Evolutionary conservation across 192 early-diverging fungal species (phyloP).

Genomic region (Haplosporangium gracile): DNA sequence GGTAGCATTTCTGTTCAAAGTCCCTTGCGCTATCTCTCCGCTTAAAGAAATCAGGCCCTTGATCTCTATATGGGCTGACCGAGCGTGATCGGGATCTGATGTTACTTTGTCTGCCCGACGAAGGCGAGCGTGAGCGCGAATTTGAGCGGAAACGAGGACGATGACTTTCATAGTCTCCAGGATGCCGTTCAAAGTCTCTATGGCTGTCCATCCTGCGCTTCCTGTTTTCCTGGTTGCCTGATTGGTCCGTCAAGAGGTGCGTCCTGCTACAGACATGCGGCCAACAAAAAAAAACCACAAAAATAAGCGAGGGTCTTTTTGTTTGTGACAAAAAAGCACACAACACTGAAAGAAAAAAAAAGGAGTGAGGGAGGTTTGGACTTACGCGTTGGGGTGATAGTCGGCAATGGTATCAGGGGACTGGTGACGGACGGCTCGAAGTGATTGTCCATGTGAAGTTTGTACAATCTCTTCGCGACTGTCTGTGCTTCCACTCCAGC

Average conservation of each 20-base stretch:
- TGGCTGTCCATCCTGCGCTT: constrained; percentile 32
- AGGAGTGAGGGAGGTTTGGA: not conserved
- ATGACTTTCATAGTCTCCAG: constrained; percentile 24
- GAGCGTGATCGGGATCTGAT: constrained; percentile 8
- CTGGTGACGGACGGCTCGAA: constrained; percentile 23
- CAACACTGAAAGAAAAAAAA: not conserved
- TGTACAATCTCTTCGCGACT: constrained; percentile 21
- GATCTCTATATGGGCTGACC: not conserved
- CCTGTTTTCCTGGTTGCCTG: constrained; percentile 27
- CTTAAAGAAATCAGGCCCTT: not conserved
- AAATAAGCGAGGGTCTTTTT: not conserved
- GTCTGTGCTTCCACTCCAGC: constrained; percentile 30
- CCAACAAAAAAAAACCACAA: not conserved
- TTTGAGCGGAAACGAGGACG: constrained; percentile 13
- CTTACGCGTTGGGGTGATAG: not conserved
- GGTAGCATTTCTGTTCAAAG: not conserved
- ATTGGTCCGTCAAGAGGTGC: not conserved
- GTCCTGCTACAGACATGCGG: not conserved
- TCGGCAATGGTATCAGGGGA: constrained; percentile 24
- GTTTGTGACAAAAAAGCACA: too few species aligned
- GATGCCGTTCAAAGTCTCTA: constrained; percentile 11
- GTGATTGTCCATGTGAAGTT: constrained; percentile 19
- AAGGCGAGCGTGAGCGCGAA: constrained; percentile 39
- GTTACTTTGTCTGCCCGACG: constrained; percentile 1
- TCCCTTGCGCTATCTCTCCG: constrained; percentile 7